phyloP scores from a whole-genome alignment of 306 rosid genomes.

The Vicia villosa region DNA sequence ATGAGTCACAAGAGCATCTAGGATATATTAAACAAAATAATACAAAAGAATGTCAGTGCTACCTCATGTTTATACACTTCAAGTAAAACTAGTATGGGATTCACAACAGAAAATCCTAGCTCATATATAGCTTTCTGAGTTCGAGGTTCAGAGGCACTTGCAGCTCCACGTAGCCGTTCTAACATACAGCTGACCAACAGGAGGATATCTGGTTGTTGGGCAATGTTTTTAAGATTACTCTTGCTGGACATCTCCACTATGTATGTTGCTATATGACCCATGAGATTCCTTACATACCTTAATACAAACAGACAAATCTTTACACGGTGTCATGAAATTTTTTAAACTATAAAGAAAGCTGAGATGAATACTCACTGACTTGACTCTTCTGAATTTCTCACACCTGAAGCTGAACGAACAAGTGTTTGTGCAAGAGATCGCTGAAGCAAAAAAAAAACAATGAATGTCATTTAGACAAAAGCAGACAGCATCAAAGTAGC shows the following conservation, averaged over 20 bases:
- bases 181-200: constrained; percentile 81
- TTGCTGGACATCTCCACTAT: constrained; percentile 72
- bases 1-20: constrained; percentile 16
- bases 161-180: constrained; percentile 95
- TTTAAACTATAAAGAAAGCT: constrained; percentile 16
- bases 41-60: constrained; percentile 32
- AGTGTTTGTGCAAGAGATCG: constrained; percentile 93
- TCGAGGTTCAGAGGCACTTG: constrained; percentile 90
- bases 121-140: constrained; percentile 87
- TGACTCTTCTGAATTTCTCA: constrained; percentile 67
- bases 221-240: constrained; percentile 65
- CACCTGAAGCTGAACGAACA: constrained; percentile 83
- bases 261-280: constrained; percentile 72
- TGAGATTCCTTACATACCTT: constrained; percentile 81
- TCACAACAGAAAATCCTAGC: constrained; percentile 82
- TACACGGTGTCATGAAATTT: constrained; percentile 15
- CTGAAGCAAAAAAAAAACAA: constrained; percentile 45
- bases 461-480: constrained; percentile 32
- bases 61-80: constrained; percentile 96
- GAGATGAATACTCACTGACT: constrained; percentile 66
- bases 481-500: constrained; percentile 26
- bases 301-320: constrained; percentile 31
- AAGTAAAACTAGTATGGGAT: constrained; percentile 68
- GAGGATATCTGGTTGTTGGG: constrained; percentile 86
- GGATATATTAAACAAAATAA: constrained; percentile 18